Percentiles rank a stretch among this genome's conserved stretches.
Conservation (phyloP, 2,329 filamentous ascomycete genomes). For the Xylariales sp. region DNA sequence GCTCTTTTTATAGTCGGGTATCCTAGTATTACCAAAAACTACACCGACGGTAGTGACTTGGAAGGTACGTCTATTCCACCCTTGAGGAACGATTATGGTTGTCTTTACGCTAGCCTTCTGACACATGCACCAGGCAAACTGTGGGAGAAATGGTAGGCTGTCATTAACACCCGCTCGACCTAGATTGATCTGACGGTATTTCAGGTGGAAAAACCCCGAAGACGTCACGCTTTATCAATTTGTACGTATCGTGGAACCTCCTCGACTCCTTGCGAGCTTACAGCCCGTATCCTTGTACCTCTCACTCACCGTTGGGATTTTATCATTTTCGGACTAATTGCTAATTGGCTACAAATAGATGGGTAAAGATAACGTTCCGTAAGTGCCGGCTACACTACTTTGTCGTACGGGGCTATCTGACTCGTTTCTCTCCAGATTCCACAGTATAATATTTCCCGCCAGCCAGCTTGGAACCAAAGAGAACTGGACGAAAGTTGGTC, state of each 20-base stretch:
- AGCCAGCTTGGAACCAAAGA: conserved; percentile 86
- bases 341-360: neutral
- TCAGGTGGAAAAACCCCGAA: conserved; percentile 87
- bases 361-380: conserved; percentile 82
- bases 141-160: conserved; percentile 9
- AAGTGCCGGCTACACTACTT: neutral
- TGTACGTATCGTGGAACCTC: conserved; percentile 10
- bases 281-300: no score
- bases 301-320: no score
- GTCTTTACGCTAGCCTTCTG: neutral
- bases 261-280: neutral
- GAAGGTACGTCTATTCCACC: conserved; percentile 4
- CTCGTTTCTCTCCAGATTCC: conserved; percentile 64
- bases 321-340: neutral
- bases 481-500: conserved; percentile 89
- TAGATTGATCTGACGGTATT: neutral
- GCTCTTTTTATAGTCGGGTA: conserved; percentile 73
- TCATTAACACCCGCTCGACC: neutral
- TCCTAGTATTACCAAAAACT: conserved; percentile 88
- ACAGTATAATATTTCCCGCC: conserved; percentile 91
- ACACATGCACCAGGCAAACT: neutral
- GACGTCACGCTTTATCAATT: conserved; percentile 93
- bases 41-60: conserved; percentile 68
- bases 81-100: no score
- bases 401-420: no score